phyloP scores from a whole-genome alignment of 2,329 filamentous ascomycete species.

The Fusarium newnesense region DNA sequence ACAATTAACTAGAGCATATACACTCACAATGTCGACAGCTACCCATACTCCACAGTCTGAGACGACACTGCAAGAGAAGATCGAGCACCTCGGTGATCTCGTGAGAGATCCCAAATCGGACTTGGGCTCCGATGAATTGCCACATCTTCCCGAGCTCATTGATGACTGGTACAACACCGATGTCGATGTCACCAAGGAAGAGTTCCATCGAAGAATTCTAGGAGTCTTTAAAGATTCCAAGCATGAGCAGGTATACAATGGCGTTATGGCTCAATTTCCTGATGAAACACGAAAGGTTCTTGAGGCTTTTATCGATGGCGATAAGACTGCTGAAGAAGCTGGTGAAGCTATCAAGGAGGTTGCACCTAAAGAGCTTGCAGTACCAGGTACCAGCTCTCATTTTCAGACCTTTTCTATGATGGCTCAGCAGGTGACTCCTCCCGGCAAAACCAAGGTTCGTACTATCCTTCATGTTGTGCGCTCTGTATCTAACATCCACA shows the following conservation, averaged over 20 bases:
- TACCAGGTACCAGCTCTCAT: not conserved
- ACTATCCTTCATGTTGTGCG: rapidly evolving
- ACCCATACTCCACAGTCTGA: not conserved
- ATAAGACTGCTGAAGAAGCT: not conserved
- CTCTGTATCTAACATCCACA: rapidly evolving
- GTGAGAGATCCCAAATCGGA: not conserved
- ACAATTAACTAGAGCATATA: no score
- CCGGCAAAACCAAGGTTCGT: not conserved
- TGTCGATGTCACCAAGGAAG: not conserved
- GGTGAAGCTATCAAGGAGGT: not conserved
- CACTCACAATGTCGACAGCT: not conserved
- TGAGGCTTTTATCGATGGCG: not conserved
- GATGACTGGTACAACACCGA: not conserved
- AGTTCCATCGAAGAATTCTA: not conserved
- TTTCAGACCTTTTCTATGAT: not conserved
- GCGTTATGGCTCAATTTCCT: not conserved
- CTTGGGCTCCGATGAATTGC: not conserved
- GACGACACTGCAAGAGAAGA: not conserved
- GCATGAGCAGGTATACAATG: not conserved
- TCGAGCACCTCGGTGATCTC: not conserved
- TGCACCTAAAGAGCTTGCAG: not conserved
- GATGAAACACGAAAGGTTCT: not conserved
- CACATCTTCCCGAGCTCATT: not conserved
- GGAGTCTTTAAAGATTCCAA: not conserved
- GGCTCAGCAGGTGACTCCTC: not conserved